A percentile compares a stretch with the other conserved stretches of the same genome.
These are phyloP conservation scores for Debaryomyces maramus DNA, from an alignment of 805 yeast species.

Conservation along the genomic window DNA sequence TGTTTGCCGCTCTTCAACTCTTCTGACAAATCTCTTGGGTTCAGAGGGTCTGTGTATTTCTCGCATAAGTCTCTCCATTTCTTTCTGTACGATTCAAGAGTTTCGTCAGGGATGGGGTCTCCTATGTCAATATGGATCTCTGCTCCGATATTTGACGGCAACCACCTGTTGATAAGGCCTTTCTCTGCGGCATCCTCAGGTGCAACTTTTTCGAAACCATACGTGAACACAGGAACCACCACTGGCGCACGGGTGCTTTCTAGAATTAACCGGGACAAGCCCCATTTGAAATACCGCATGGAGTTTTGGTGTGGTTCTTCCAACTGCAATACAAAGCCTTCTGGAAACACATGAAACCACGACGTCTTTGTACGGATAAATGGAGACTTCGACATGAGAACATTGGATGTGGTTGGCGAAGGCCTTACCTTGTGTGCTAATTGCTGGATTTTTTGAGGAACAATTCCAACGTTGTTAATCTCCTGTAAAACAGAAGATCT, in stretches of 20 bases:
- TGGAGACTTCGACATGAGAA: slow-evolving; percentile 46
- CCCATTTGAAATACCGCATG: slow-evolving; percentile 96
- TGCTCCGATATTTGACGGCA: slow-evolving; percentile 66
- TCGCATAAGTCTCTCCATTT: slow-evolving; percentile 69
- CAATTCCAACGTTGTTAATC: slow-evolving; percentile 22
- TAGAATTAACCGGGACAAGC: slow-evolving; percentile 77
- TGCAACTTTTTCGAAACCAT: slow-evolving; percentile 83
- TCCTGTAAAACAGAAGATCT: slow-evolving; percentile 42
- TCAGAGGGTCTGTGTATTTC: slow-evolving; percentile 49
- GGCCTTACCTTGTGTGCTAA: slow-evolving; percentile 27
- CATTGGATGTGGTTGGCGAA: slow-evolving; percentile 26
- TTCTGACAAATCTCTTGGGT: slow-evolving; percentile 59
- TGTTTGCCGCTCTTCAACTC: slow-evolving; percentile 63
- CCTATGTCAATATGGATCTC: slow-evolving; percentile 73
- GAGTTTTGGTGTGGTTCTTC: slow-evolving; percentile 78
- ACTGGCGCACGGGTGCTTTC: slow-evolving; percentile 85
- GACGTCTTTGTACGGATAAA: slow-evolving; percentile 63
- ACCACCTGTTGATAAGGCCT: slow-evolving; percentile 53
- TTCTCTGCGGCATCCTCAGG: slow-evolving; percentile 70
- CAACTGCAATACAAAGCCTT: slow-evolving; percentile 86
- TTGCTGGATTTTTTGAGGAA: slow-evolving; percentile 6
- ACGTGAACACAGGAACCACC: slow-evolving; percentile 79
- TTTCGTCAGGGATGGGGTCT: slow-evolving; percentile 58
- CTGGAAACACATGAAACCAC: slow-evolving; percentile 96
- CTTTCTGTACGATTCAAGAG: slow-evolving; percentile 59